Conservation (phyloP, 176 grass and related monocot species). For the Oryza officinalis region DNA sequence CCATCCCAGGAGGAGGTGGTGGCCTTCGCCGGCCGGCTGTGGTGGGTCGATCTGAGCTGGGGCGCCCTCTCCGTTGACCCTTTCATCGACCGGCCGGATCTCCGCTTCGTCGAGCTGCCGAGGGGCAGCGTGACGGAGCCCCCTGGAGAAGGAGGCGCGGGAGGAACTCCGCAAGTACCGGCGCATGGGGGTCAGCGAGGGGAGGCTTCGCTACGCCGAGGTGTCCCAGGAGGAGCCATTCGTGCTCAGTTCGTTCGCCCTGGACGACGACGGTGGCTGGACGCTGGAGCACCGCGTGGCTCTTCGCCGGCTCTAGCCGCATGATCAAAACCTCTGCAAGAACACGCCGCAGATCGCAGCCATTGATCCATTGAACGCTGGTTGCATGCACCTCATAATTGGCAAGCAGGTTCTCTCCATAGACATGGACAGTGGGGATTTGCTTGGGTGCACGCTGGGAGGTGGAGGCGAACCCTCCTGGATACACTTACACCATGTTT, state of each 20-base stretch:
- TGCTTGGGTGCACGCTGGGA: neutral
- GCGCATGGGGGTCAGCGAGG: slow-evolving; percentile 23
- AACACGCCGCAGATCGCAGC: slow-evolving; percentile 1
- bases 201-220: slow-evolving; percentile 37
- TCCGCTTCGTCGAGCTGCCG: slow-evolving; percentile 30
- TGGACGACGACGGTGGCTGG: slow-evolving; percentile 20
- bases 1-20: neutral
- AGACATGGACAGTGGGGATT: slow-evolving; percentile 14
- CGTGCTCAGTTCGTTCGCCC: slow-evolving; percentile 16
- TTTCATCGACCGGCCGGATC: neutral
- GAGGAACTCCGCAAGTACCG: neutral
- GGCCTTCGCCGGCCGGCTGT: neutral
- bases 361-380: slow-evolving; percentile 24
- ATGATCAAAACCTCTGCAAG: no score
- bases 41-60: slow-evolving; percentile 22
- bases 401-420: neutral
- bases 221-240: slow-evolving; percentile 20
- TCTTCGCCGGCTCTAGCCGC: slow-evolving; percentile 1
- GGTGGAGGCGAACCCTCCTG: no score
- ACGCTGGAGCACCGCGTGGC: slow-evolving; percentile 33
- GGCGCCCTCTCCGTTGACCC: slow-evolving; percentile 15
- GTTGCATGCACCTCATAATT: slow-evolving; percentile 9
- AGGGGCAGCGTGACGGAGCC: neutral
- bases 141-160: neutral
- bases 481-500: neutral